Evolutionary conservation across 148 eudicot genomes (phyloP).

Genomic region (Beta vulgaris): DNA sequence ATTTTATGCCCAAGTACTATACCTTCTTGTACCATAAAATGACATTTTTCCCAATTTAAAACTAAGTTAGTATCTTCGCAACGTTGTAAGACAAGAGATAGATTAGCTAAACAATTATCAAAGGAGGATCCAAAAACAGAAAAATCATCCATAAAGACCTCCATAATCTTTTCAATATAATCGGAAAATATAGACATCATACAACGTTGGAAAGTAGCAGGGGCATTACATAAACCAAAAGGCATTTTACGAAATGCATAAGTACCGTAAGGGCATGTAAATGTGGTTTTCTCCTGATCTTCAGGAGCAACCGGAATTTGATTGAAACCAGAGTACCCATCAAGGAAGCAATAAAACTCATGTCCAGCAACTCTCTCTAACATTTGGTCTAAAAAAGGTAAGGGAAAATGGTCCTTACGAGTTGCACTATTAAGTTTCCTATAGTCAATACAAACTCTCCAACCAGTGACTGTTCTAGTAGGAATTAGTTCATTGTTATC

Average conservation of each 20-base stretch:
- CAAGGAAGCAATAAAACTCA: conserved; percentile 9
- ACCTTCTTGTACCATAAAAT: too few relatives aligned
- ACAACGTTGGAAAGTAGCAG: too few relatives aligned
- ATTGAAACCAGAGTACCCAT: conserved; percentile 16
- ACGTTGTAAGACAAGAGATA: too few relatives aligned
- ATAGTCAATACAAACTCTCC: conserved; percentile 24
- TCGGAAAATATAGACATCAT: too few relatives aligned
- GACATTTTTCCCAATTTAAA: too few relatives aligned
- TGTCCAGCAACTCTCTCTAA: conserved; percentile 7
- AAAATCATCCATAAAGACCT: too few relatives aligned
- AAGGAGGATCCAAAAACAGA: too few relatives aligned
- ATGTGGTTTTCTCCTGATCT: conserved; percentile 18
- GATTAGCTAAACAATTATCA: too few relatives aligned
- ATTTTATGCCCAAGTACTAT: too few relatives aligned
- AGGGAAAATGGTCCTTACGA: conserved; percentile 21
- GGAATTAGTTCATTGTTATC: neutral
- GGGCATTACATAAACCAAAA: too few relatives aligned
- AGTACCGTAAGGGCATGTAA: conserved; percentile 6
- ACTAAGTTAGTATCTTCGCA: too few relatives aligned
- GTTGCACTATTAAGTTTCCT: conserved; percentile 12
- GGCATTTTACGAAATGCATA: neutral
- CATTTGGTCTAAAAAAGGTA: conserved; percentile 21
- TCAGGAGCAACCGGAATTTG: conserved; percentile 10
- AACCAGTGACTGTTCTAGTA: neutral
- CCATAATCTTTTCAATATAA: too few relatives aligned